Evolutionary conservation across 2,329 filamentous ascomycete species (phyloP), one percentile per base, ranked within the genome.

Genomic region (Aspergillus sp.): DNA sequence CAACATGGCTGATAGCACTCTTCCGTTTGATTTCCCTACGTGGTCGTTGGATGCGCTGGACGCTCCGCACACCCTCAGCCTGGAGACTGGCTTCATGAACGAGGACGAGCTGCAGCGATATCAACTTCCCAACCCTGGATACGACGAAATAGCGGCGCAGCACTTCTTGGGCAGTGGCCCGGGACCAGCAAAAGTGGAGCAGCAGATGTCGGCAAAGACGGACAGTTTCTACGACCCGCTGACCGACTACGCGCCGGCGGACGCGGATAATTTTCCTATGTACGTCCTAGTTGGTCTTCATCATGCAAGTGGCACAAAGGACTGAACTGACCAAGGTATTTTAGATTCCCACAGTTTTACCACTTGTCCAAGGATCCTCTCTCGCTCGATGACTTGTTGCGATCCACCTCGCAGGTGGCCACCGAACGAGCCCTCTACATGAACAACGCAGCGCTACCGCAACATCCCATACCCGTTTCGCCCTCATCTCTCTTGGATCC

Each of bases 401-500:
- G 58, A 18, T 64, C 64, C 11, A 60, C 64, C 36, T 65, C 64
- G 22, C 64, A 66, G 32, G 26, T 65, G n/a, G 66, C 63, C n/a
- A 62, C 62, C 31, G 63, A 68, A 36, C 66, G 66, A 4, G 66
- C 66, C 6, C 58, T 68, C 1, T 68, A 65, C 61, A 67, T 68
- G 66, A 68, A 61, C 50, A 68, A 61, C 50, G 54, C 55, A 12
- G 59, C 59, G n/a, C n/a, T 54, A 2, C 29, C 62, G 64, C 9
- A 58, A 64, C 7, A 53, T 58, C 5, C 47, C 1, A 60, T 57
- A 18, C 31, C 42, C 5, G 9, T 45, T 20, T 45, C 57, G 22
- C 54, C 58, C 22, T 58, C 20, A 24, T 49, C 5, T 60, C 3
- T 66, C 18, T 50, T 67, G 5, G 69, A 72, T 47, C 56, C 62